These are phyloP conservation scores for Magnolia kwangsiensis DNA, from an alignment of 164 flowering plant genomes.

Conservation along the genomic window DNA sequence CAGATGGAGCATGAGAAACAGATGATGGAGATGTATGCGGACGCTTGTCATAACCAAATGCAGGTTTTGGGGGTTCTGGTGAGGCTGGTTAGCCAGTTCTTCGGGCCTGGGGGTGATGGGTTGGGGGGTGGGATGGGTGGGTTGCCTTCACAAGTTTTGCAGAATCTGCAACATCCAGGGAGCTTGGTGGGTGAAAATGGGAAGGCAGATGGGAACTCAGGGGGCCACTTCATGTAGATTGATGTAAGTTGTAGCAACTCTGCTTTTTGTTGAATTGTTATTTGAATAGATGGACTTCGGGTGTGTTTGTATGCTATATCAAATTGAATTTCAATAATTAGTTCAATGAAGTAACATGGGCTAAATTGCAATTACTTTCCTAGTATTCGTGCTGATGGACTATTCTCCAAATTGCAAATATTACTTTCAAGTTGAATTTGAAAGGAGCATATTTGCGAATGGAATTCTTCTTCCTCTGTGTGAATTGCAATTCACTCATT, in stretches of 20 bases:
- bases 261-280: background rate
- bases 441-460: too few relatives aligned
- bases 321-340: too few relatives aligned
- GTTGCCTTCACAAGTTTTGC: constrained; percentile 58
- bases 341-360: too few relatives aligned
- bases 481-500: too few relatives aligned
- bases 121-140: constrained; percentile 53
- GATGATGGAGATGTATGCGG: constrained; percentile 79
- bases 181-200: constrained; percentile 48
- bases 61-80: constrained; percentile 67
- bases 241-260: background rate
- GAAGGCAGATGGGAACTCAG: constrained; percentile 58
- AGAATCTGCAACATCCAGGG: constrained; percentile 41
- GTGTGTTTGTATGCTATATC: background rate
- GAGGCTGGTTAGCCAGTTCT: constrained; percentile 62
- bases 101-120: constrained; percentile 61
- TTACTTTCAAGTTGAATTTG: too few relatives aligned
- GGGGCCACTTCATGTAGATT: constrained; percentile 54
- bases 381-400: too few relatives aligned
- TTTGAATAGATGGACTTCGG: background rate
- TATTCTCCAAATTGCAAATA: too few relatives aligned
- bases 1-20: constrained; percentile 89
- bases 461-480: too few relatives aligned
- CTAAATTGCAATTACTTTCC: too few relatives aligned
- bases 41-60: constrained; percentile 84